A percentile compares a stretch with the other conserved stretches of the same genome.
Evolutionary conservation across 208 protist species (phyloP).

Genomic region (Wallacemonas sp.): DNA sequence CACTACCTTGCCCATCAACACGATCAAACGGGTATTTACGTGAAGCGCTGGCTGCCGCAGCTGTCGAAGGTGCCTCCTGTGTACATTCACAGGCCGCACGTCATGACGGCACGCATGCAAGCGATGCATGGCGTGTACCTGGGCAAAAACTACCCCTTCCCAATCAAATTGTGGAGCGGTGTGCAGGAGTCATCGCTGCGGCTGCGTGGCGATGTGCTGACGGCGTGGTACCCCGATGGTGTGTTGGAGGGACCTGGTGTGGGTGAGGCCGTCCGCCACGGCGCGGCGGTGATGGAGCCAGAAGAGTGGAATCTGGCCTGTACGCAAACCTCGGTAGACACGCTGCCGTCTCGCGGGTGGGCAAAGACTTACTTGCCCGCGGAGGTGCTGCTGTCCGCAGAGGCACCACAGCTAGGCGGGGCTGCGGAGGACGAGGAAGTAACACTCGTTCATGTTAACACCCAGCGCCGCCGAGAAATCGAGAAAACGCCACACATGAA

Average conservation of each 20-base stretch:
- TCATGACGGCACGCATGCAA: constrained; percentile 86
- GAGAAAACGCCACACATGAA: no score
- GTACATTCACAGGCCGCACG: constrained; percentile 89
- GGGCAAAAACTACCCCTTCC: constrained; percentile 86
- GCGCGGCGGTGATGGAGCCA: constrained; percentile 53
- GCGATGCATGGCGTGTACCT: constrained; percentile 81
- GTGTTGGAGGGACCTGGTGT: constrained; percentile 52
- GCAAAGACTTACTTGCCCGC: constrained; percentile 35
- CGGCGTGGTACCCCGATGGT: constrained; percentile 55
- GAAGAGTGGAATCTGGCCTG: constrained; percentile 54
- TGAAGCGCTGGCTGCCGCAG: constrained; percentile 89
- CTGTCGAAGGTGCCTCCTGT: constrained; percentile 84
- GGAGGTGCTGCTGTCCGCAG: constrained; percentile 19
- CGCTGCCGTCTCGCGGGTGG: constrained; percentile 31
- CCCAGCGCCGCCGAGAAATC: no score
- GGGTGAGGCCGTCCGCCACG: constrained; percentile 74
- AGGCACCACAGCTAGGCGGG: background rate
- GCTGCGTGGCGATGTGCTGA: constrained; percentile 47
- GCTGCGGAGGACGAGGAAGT: background rate
- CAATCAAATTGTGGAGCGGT: constrained; percentile 89
- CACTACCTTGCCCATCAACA: constrained; percentile 86
- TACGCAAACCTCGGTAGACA: constrained; percentile 10
- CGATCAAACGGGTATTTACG: constrained; percentile 90
- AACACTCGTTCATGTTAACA: background rate
- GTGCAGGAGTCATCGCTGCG: constrained; percentile 46